Conservation (phyloP, 768 basidiomycete genomes). For the Kwoniella mangroviensis region DNA sequence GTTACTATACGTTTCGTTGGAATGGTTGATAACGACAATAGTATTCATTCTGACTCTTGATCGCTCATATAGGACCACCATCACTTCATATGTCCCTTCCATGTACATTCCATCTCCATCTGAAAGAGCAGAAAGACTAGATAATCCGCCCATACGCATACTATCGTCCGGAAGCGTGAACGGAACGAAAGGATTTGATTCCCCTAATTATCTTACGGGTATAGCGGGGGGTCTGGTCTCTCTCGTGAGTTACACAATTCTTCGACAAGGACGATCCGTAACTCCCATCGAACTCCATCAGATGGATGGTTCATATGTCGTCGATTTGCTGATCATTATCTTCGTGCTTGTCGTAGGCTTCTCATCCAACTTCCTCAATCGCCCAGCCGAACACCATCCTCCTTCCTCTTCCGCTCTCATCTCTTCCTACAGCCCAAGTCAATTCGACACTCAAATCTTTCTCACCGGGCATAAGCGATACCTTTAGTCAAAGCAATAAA, state of each 20-base stretch:
- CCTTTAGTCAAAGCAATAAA: not conserved
- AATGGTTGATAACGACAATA: no score
- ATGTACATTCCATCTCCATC: conserved; percentile 38
- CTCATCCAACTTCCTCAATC: conserved; percentile 22
- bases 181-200: conserved; percentile 19
- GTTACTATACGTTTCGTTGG: no score
- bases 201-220: conserved; percentile 48
- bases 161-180: not conserved
- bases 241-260: conserved; percentile 17
- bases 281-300: no score
- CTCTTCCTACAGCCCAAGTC: conserved; percentile 13
- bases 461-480: not conserved
- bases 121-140: not conserved
- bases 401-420: conserved; percentile 40
- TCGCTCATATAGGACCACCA: conserved; percentile 6
- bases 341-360: not conserved
- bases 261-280: no score
- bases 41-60: no score
- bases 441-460: not conserved
- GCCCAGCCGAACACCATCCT: conserved; percentile 10
- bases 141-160: conserved; percentile 24
- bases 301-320: not conserved
- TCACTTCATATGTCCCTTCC: conserved; percentile 39
- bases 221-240: conserved; percentile 39
- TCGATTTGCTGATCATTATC: not conserved